phyloP scores from a whole-genome alignment of 169 alveolate species.

The Besnoitia besnoiti region DNA sequence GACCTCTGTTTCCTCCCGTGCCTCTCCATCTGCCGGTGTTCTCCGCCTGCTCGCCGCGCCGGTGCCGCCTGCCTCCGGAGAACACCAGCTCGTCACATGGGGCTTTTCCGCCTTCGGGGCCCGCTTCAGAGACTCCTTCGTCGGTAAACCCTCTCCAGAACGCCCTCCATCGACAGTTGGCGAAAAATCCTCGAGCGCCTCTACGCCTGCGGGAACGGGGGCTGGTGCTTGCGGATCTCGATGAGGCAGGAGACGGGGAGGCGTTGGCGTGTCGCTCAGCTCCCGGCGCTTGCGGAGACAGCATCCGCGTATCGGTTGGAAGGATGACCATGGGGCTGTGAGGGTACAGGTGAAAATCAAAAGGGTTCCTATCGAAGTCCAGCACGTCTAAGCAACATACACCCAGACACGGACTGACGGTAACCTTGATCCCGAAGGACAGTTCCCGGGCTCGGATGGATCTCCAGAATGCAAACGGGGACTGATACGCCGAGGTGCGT shows the following conservation, averaged over 20 bases:
- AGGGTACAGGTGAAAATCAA: conserved; percentile 67
- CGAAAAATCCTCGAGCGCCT: no score
- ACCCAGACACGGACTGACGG: conserved; percentile 47
- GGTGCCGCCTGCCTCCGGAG: no score
- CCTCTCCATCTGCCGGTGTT: not conserved
- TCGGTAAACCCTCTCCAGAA: no score
- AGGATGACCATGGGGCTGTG: conserved; percentile 67
- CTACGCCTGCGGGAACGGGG: no score
- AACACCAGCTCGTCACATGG: no score
- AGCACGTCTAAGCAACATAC: conserved; percentile 65
- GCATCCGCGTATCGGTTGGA: conserved; percentile 25
- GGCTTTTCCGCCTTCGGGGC: no score
- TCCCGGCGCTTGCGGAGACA: not conserved
- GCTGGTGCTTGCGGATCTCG: not conserved
- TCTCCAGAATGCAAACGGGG: conserved; percentile 59
- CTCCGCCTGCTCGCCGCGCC: not conserved
- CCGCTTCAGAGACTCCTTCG: no score
- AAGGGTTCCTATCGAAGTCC: conserved; percentile 65
- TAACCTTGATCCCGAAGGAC: conserved; percentile 69
- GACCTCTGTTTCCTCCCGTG: not conserved
- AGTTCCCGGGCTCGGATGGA: conserved; percentile 72
- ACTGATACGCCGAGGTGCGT: not conserved
- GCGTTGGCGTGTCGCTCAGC: not conserved
- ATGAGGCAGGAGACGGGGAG: not conserved
- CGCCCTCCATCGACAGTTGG: no score